phyloP scores from a whole-genome alignment of 768 basidiomycete genomes.

The Boletus patriciae region DNA sequence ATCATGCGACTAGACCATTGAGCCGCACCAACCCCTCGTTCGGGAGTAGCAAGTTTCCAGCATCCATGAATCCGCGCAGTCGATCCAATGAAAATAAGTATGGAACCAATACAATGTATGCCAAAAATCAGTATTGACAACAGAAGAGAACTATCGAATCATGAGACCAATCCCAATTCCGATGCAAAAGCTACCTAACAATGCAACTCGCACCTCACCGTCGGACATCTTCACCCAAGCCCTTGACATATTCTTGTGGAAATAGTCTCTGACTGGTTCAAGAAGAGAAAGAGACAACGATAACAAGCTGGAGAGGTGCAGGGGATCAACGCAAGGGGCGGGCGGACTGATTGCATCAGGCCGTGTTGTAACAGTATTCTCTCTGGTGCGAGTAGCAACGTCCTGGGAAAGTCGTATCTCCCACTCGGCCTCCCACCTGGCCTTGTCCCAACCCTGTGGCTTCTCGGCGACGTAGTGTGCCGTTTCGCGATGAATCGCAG shows the following conservation, averaged over 20 bases:
- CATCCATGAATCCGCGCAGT: background rate
- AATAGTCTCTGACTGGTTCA: constrained; percentile 39
- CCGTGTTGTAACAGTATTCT: constrained; percentile 33
- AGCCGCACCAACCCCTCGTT: constrained; percentile 6
- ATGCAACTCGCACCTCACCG: constrained; percentile 32
- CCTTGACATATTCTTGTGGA: constrained; percentile 27
- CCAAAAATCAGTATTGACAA: background rate
- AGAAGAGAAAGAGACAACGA: constrained; percentile 62
- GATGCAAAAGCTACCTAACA: constrained; percentile 45
- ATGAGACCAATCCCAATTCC: constrained; percentile 46
- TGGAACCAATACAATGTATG: background rate
- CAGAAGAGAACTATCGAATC: constrained; percentile 22
- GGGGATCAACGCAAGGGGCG: constrained; percentile 53
- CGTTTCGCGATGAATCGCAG: constrained; percentile 30
- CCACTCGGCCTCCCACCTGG: constrained; percentile 69
- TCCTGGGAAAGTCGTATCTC: constrained; percentile 58
- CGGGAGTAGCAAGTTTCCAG: background rate
- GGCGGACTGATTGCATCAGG: constrained; percentile 17
- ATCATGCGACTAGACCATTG: constrained; percentile 40
- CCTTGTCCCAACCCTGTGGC: constrained; percentile 52
- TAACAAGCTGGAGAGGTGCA: constrained; percentile 65
- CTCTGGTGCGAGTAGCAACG: constrained; percentile 51
- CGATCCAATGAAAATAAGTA: background rate
- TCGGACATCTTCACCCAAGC: constrained; percentile 27
- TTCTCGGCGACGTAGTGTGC: constrained; percentile 21